phyloP scores from a whole-genome alignment of 306 rosid genomes.

The Quercus ilex region DNA sequence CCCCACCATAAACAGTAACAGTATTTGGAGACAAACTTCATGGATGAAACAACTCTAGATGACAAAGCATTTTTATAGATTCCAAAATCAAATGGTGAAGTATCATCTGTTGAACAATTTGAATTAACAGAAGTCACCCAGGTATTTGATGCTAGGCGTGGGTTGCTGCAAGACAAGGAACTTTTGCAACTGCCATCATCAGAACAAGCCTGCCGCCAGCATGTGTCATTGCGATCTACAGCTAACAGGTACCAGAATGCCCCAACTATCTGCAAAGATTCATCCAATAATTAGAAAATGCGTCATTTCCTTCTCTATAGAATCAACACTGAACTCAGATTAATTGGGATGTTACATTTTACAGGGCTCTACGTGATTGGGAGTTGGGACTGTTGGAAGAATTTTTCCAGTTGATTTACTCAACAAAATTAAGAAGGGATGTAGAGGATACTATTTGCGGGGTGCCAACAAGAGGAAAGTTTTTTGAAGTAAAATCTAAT shows the following conservation, averaged over 20 bases:
- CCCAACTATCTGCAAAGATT: slow-evolving; percentile 79
- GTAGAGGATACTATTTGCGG: too few species aligned
- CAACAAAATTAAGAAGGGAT: too few species aligned
- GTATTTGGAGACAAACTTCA: slow-evolving; percentile 64
- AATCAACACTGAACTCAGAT: background rate
- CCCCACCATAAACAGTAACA: slow-evolving; percentile 99
- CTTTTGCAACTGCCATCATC: slow-evolving; percentile 29
- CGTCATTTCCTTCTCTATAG: background rate
- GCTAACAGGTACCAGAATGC: slow-evolving; percentile 96
- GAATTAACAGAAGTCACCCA: slow-evolving; percentile 37
- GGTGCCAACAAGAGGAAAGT: too few species aligned
- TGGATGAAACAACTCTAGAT: slow-evolving; percentile 61
- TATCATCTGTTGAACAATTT: slow-evolving; percentile 38
- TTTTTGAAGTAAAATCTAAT: too few species aligned
- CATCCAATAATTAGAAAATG: slow-evolving; percentile 1
- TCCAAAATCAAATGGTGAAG: slow-evolving; percentile 68
- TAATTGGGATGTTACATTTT: too few species aligned
- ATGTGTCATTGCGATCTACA: slow-evolving; percentile 82
- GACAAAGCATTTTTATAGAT: slow-evolving; percentile 66
- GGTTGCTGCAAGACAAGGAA: slow-evolving; percentile 73
- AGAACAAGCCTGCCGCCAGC: slow-evolving; percentile 79
- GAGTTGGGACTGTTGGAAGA: too few species aligned
- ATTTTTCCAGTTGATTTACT: too few species aligned
- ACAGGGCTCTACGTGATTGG: too few species aligned
- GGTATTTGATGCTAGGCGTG: slow-evolving; percentile 15